Conservation (phyloP, 768 basidiomycete species). For the Tylopilus plumbeoviolaceoides region DNA sequence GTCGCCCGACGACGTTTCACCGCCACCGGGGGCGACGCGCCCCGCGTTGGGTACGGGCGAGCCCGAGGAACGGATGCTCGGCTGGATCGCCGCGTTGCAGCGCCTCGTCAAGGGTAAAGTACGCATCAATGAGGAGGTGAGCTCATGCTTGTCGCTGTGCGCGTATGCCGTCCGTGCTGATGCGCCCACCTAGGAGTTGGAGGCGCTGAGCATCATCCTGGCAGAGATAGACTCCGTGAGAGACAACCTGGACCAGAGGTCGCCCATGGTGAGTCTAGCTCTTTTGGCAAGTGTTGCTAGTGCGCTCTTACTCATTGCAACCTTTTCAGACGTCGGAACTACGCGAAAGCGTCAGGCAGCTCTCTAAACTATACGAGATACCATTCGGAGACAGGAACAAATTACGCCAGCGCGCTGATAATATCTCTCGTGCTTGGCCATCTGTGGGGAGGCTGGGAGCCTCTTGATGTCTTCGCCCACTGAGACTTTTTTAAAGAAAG, state of each 20-base stretch:
- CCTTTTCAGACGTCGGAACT: slow-evolving; percentile 17
- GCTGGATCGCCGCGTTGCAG: slow-evolving; percentile 24
- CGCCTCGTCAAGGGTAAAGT: slow-evolving; percentile 30
- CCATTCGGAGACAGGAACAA: slow-evolving; percentile 29
- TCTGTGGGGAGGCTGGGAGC: background rate
- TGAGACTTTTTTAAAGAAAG: background rate
- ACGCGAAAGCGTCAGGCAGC: slow-evolving; percentile 19
- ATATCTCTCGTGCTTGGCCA: slow-evolving; percentile 15
- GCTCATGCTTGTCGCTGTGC: background rate
- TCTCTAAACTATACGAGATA: slow-evolving; percentile 26
- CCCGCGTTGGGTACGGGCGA: background rate
- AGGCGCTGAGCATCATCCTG: slow-evolving; percentile 24
- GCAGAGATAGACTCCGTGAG: slow-evolving; percentile 30
- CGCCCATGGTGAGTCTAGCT: slow-evolving; percentile 15
- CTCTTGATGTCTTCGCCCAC: background rate
- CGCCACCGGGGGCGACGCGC: background rate
- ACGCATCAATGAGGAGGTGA: slow-evolving; percentile 21
- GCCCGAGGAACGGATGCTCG: slow-evolving; percentile 6
- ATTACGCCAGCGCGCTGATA: slow-evolving; percentile 21
- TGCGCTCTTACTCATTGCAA: background rate
- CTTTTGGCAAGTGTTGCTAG: background rate
- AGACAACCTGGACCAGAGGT: slow-evolving; percentile 3
- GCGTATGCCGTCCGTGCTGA: background rate
- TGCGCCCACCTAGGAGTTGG: slow-evolving; percentile 18
- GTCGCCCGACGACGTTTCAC: slow-evolving; percentile 9